Base-by-base conservation (phyloP, 2,329 filamentous ascomycete species). In the Diaporthe eres region DNA sequence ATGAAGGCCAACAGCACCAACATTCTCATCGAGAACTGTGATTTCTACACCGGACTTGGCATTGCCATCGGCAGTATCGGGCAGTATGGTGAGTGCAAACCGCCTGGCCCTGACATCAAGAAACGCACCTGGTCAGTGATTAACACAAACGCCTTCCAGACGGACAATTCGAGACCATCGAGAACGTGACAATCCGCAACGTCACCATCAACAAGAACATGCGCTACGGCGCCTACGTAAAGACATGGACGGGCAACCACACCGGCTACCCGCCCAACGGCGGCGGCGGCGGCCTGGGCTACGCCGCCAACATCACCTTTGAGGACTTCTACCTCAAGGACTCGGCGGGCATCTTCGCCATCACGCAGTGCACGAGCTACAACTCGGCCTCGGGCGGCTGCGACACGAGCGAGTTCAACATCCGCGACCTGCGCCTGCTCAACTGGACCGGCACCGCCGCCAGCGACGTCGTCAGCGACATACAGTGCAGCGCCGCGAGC, bases 1-100 rank as follows among this genome's bases (percentile, higher is more conserved):
- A 81, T 84, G 42, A 86, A 86, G 74, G 84, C 83, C 3, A 86
- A 86, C 76, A 84, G 82, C 39, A 83, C 81, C 13, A 85, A 86
- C 60, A 77, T 85, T 28, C 77, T 83, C n/a, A 84, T 85, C 15
- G 79, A 81, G 44, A 85, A 86, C 71, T 80, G 84, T 13, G 83
- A 82, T 12, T 85, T 84, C 76, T 80, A 85, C 77, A 81, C 82
- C 31, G 82, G 82, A 10, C 80, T 81, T 28, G 84, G 84, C 3
- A 83, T 85, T 77, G 81, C 83, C 10, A 84, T 86, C 65, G 85
- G 85, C 1, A 84, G 82, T 4, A 79, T 86, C 13, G 85, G 85
- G 2, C 85, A 86, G 63, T 84, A 84, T 51, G 79, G 83, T n/a
- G 78, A 78, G 17, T 80, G 31, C 79, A 81, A 0, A 81, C 58